Evolutionary conservation across 2,329 filamentous ascomycete genomes (phyloP).

Genomic region (Nannizzia gypsea): DNA sequence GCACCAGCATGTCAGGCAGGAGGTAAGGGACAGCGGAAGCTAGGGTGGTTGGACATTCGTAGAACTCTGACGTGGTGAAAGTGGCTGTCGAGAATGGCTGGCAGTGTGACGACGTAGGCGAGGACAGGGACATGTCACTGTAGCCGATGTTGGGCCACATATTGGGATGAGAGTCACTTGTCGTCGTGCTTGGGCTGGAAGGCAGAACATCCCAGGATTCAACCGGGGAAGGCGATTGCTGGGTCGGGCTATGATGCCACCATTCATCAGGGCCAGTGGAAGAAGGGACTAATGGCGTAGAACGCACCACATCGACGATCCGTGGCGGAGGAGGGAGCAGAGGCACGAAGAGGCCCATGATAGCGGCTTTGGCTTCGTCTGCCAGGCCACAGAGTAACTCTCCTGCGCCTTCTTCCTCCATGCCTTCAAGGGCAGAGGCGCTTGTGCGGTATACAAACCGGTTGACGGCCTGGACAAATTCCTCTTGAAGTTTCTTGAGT

Average conservation of each 20-base stretch:
- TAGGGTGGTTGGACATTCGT: slow-evolving; percentile 60
- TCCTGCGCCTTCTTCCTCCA: slow-evolving; percentile 91
- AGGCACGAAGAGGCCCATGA: slow-evolving; percentile 73
- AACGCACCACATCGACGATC: slow-evolving; percentile 78
- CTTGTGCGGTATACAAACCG: slow-evolving; percentile 89
- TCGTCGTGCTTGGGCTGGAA: slow-evolving; percentile 66
- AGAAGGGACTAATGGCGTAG: slow-evolving; percentile 73
- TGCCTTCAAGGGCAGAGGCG: slow-evolving; percentile 78
- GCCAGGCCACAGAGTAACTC: slow-evolving; percentile 85
- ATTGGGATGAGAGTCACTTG: slow-evolving; percentile 57
- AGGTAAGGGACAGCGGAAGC: slow-evolving; percentile 60
- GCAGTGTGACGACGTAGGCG: slow-evolving; percentile 68
- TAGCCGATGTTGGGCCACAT: slow-evolving; percentile 67
- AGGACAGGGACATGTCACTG: slow-evolving; percentile 59
- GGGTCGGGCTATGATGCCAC: slow-evolving; percentile 61
- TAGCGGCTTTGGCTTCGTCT: slow-evolving; percentile 80
- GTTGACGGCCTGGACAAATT: slow-evolving; percentile 93
- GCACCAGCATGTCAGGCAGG: slow-evolving; percentile 73
- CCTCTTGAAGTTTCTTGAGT: slow-evolving; percentile 92
- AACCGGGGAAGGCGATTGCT: slow-evolving; percentile 56
- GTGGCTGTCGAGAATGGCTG: slow-evolving; percentile 62
- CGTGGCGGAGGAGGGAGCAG: slow-evolving; percentile 77
- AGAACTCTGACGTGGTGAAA: slow-evolving; percentile 52
- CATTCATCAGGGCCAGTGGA: slow-evolving; percentile 61
- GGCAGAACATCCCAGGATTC: slow-evolving; percentile 86